Percentiles rank a stretch among this genome's conserved stretches.
Evolutionary conservation across 345 rosid species (phyloP).

Genomic region (Eucalyptus pauciflora): DNA sequence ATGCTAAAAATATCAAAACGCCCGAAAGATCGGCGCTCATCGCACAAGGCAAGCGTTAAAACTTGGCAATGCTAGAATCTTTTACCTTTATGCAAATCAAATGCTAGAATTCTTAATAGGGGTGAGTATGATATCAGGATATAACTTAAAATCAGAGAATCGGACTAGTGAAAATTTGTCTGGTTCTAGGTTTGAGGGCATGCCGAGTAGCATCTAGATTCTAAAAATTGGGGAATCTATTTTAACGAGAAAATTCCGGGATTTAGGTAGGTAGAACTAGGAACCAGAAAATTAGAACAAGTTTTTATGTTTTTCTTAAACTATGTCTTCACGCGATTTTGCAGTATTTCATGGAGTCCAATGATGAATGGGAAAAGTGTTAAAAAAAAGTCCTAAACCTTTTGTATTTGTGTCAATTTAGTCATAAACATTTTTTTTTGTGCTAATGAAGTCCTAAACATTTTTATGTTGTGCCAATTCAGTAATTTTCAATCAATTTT

Average conservation of each 20-base stretch:
- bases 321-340: rapidly evolving
- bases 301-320: no score
- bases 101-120: not conserved
- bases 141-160: no score
- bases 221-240: not conserved
- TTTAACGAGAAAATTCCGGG: rapidly evolving
- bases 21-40: not conserved
- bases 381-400: no score
- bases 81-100: not conserved
- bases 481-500: no score
- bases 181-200: rapidly evolving
- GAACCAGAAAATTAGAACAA: rapidly evolving
- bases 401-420: no score
- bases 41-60: not conserved
- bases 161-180: rapidly evolving
- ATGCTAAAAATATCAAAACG: not conserved
- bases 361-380: no score
- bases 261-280: not conserved
- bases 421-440: no score
- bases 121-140: not conserved
- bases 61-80: not conserved
- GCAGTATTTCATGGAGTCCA: rapidly evolving
- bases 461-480: no score
- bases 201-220: not conserved
- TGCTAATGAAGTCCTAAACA: no score